Evolutionary conservation across 148 eudicot genomes (phyloP).

Genomic region (Nepenthes gracilis): DNA sequence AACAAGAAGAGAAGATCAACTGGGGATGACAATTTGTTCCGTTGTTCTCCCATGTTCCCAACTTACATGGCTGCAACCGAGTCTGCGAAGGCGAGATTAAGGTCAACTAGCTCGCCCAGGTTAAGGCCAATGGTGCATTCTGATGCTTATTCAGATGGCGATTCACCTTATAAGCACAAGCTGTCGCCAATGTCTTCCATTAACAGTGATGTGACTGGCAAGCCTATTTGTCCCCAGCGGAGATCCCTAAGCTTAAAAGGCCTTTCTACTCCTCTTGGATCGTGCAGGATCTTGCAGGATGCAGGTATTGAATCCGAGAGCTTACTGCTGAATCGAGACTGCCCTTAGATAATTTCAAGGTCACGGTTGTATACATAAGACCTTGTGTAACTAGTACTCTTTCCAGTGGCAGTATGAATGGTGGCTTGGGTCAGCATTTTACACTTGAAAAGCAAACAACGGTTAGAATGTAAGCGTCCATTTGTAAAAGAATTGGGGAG

Average conservation of each 20-base stretch:
- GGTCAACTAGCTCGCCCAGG: constrained; percentile 58
- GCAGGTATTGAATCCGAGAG: too few relatives aligned
- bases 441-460: too few relatives aligned
- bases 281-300: too few relatives aligned
- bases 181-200: constrained; percentile 60
- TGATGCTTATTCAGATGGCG: constrained; percentile 36
- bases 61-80: constrained; percentile 77
- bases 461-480: too few relatives aligned
- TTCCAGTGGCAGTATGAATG: too few relatives aligned
- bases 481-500: too few relatives aligned
- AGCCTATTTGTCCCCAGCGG: constrained; percentile 19
- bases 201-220: constrained; percentile 38
- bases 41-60: constrained; percentile 36
- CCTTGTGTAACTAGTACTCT: too few relatives aligned
- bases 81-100: constrained; percentile 53
- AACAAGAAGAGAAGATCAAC: constrained; percentile 38
- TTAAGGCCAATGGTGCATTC: constrained; percentile 22
- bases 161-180: constrained; percentile 58
- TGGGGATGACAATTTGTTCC: constrained; percentile 21
- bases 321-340: too few relatives aligned
- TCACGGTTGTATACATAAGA: too few relatives aligned
- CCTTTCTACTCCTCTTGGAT: background rate
- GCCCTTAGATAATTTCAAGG: too few relatives aligned
- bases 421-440: too few relatives aligned
- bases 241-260: constrained; percentile 44